Conservation (phyloP, 2,329 filamentous ascomycete species). For the Calonectria leucothoes region DNA sequence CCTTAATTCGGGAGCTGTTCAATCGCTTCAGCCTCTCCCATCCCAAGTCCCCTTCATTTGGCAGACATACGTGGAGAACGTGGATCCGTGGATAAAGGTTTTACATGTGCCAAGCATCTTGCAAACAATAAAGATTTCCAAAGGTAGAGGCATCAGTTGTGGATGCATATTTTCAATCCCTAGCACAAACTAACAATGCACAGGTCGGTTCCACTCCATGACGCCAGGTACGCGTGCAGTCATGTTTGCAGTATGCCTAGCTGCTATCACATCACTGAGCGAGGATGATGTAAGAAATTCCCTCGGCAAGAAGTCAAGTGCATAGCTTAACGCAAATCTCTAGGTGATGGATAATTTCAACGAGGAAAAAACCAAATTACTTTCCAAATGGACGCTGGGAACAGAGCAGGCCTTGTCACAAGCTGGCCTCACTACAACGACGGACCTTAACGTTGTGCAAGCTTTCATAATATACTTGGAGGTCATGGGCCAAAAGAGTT, state of each 20-base stretch:
- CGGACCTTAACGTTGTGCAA: neutral
- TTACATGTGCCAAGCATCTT: neutral
- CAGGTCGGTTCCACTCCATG: neutral
- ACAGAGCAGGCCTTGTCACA: neutral
- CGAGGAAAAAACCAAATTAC: neutral
- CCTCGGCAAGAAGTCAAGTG: neutral
- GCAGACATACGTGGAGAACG: conserved; percentile 2
- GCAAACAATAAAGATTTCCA: neutral
- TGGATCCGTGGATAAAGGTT: conserved; percentile 5
- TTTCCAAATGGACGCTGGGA: neutral
- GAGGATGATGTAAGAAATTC: neutral
- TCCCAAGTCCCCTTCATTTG: conserved; percentile 7
- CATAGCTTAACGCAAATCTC: neutral
- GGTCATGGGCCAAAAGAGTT: neutral
- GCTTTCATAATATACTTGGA: neutral
- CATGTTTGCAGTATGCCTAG: neutral
- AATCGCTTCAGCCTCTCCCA: neutral
- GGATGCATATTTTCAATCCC: neutral
- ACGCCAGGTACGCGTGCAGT: neutral
- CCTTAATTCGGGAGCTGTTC: neutral
- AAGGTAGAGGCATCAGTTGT: neutral
- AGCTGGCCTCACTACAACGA: neutral
- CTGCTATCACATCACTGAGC: neutral
- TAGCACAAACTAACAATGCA: neutral
- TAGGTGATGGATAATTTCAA: conserved; percentile 5